These are phyloP conservation scores for Naegleria fowleri DNA, from an alignment of 208 protist species.

Conservation along the genomic window DNA sequence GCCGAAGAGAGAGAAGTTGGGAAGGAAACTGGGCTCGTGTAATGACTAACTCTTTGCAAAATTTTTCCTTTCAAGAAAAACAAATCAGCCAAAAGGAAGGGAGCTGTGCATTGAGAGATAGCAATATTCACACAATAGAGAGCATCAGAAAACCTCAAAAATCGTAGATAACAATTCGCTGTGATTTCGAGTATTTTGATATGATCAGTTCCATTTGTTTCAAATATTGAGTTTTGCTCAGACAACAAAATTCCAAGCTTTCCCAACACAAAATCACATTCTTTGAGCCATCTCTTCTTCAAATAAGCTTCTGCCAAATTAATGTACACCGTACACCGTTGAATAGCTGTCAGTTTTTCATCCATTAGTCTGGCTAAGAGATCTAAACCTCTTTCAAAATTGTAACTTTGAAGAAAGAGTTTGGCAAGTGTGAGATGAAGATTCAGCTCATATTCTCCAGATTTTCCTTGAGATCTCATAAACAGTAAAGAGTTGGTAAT, in stretches of 20 bases:
- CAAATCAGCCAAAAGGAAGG: neutral
- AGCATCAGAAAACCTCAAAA: neutral
- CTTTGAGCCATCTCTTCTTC: slow-evolving; percentile 17
- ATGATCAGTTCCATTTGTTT: neutral
- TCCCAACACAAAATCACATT: neutral
- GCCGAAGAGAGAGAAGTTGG: neutral
- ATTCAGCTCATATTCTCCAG: neutral
- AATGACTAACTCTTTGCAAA: neutral
- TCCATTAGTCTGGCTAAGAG: slow-evolving; percentile 9
- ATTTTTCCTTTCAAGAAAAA: slow-evolving; percentile 23
- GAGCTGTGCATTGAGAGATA: neutral
- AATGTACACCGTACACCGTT: neutral
- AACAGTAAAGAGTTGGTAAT: neutral
- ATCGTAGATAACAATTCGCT: neutral
- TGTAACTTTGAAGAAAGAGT: neutral
- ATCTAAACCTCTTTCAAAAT: slow-evolving; percentile 26
- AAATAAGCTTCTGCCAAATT: slow-evolving; percentile 24
- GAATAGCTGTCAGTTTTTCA: neutral
- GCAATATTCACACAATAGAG: neutral
- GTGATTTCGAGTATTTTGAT: neutral
- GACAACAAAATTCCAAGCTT: neutral
- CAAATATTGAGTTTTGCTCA: neutral
- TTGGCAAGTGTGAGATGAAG: slow-evolving; percentile 6
- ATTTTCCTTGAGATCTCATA: neutral
- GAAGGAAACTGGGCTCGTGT: neutral